These are phyloP conservation scores for Aspergillus tamarii DNA, from an alignment of 2,329 filamentous ascomycete species.

Conservation along the genomic window DNA sequence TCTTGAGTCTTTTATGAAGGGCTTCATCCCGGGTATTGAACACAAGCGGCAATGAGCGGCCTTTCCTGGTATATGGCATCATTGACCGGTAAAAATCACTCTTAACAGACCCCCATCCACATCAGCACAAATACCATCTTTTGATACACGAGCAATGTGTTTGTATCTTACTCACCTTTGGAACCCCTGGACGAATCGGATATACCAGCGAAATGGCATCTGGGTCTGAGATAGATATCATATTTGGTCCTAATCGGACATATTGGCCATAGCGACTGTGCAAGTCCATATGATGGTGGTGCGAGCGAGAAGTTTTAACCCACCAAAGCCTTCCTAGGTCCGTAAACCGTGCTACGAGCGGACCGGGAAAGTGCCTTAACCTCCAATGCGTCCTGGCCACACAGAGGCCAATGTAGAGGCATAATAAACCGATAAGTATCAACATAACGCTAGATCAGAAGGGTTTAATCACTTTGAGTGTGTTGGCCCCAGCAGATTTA, in stretches of 20 bases:
- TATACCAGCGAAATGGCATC: slow-evolving; percentile 8
- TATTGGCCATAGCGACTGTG: slow-evolving; percentile 24
- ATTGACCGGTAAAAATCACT: slow-evolving; percentile 29
- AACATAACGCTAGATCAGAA: background rate
- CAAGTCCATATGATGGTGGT: slow-evolving; percentile 4
- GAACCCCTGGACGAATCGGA: slow-evolving; percentile 27
- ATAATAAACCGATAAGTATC: background rate
- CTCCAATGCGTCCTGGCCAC: background rate
- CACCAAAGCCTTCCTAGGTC: slow-evolving; percentile 7
- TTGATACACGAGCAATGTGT: background rate
- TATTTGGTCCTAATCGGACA: slow-evolving; percentile 33
- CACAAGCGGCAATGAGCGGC: slow-evolving; percentile 24
- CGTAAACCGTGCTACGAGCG: slow-evolving; percentile 1
- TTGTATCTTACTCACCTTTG: slow-evolving; percentile 1
- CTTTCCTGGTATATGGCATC: slow-evolving; percentile 2
- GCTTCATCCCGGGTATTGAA: slow-evolving; percentile 37
- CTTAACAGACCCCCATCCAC: background rate
- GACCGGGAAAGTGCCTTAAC: slow-evolving; percentile 20
- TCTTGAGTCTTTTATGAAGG: slow-evolving; percentile 28
- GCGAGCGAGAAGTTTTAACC: slow-evolving; percentile 1
- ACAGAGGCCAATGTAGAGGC: background rate
- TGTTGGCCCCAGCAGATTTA: background rate
- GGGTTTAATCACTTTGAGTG: background rate
- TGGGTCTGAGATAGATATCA: slow-evolving; percentile 25
- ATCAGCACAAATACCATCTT: background rate